Base-by-base conservation (phyloP, 192 early-diverging fungal genomes). In the Backusella tuberculispora region DNA sequence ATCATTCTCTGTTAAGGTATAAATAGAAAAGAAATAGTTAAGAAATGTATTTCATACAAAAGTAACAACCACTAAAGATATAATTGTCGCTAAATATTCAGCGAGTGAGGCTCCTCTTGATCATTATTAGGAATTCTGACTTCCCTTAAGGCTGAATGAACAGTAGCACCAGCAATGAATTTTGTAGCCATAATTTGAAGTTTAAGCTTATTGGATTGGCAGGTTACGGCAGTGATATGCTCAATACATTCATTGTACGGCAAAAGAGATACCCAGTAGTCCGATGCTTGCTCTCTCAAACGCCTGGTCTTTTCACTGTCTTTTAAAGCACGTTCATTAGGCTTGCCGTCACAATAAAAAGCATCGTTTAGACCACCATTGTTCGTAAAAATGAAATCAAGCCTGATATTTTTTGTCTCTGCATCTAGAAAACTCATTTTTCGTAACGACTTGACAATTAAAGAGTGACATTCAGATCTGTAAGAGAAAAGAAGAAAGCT, bases 391-490 rank as follows among this genome's bases (percentile, higher is more conserved):
- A 66, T 66, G 10, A 66, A 66, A 66, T 66, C 64, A 66, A 66
- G 64, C 64, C 64, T 66, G 64, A 66, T 6, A 66, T 66, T 6
- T 66, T 66, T 66, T 66, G 64, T 66, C 8, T 66, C 14, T 66
- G 24, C 64, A 66, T 66, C 64, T 40, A 66, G 17, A 66, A 66
- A 17, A 40, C 64, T 37, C 64, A 66, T 66, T 66, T 66, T 66
- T 66, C 37, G 37, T 66, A 66, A 66, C 38, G 1, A 66, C 64
- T 66, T 66, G 29, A 66, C 64, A 66, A 66, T 66, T 41, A 40
- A 66, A 17, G 38, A 66, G 64, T 66, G 64, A 2, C 64, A 66
- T 66, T 66, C 64, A 66, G 64, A 66, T 66, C 64, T 66, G 64
- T 66, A 66, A 66, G 7, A 66, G 7, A 66, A 66, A 66, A 66